Base-by-base conservation (phyloP, 306 rosid genomes). In the Prunus campanulata region DNA sequence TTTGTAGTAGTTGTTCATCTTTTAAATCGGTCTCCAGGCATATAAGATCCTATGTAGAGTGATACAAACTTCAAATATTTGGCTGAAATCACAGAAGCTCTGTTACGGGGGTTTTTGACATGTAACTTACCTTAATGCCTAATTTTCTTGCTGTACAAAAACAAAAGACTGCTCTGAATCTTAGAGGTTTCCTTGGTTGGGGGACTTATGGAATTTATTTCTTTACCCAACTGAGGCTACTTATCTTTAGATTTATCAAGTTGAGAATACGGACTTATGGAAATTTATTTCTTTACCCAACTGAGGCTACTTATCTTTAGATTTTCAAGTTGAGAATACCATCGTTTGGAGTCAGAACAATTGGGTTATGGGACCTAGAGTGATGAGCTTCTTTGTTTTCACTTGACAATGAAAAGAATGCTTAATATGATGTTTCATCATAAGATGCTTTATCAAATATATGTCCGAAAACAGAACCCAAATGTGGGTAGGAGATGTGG, bases 1-100 rank as follows among this genome's bases (percentile, higher is more conserved):
- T 64, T 67, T 42, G 27, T 52, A 16, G 55, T 54, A 48, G 74
- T 46, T 24, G 18, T 70, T 83, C 70, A 74, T 78, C 2, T 56
- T n/a, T 65, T 68, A n/a, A 75, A 44, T 74, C 64, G n/a, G 66
- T 32, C 66, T 57, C 35, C 55, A 35, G 25, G 47, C 19, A 25
- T 56, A 75, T 51, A 69, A 51, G 68, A 52, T 64, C 62, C 20
- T 65, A 48, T 64, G 22, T 60, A 19, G n/a, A 39, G 74, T 50
- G 73, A 48, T 9, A 18, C n/a, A 71, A n/a, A 19, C 22, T 47
- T 47, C 14, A 47, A 32, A 8, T 27, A 13, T 42, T 35, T 60
- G 18, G 44, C n/a, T 70, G 49, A 79, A 71, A 51, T 65, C 56
- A 77, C 16, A 22, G 44, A 42, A 72, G 57, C 55, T 80, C 59